Conservation (phyloP, 1,139 yeast genomes). For the Nakaseomyces bracarensis region DNA sequence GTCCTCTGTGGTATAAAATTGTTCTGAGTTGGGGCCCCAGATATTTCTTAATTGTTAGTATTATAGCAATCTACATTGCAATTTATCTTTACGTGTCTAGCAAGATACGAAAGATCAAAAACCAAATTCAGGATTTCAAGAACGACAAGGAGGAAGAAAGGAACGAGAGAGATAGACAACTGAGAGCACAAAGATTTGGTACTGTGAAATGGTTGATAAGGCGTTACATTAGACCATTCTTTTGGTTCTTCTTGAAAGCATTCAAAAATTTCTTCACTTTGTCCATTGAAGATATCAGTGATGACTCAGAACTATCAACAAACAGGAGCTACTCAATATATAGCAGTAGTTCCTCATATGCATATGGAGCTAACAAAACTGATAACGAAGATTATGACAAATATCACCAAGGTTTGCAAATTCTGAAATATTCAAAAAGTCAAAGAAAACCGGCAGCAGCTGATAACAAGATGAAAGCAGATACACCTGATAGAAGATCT, state of each 20-base stretch:
- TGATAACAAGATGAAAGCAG: neutral
- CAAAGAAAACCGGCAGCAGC: neutral
- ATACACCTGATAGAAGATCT: neutral
- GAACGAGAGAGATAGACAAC: conserved; percentile 13
- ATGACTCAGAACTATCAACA: conserved; percentile 13
- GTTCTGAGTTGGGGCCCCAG: conserved; percentile 81
- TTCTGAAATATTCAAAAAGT: conserved; percentile 1
- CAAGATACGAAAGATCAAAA: conserved; percentile 49
- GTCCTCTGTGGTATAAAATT: conserved; percentile 67
- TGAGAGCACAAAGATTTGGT: conserved; percentile 9
- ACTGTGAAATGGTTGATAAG: conserved; percentile 2
- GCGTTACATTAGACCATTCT: neutral
- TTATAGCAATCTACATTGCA: conserved; percentile 56
- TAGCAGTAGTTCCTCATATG: conserved; percentile 5
- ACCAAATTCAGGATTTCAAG: conserved; percentile 23
- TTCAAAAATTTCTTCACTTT: conserved; percentile 14
- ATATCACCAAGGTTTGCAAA: conserved; percentile 6
- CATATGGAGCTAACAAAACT: conserved; percentile 4
- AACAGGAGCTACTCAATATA: conserved; percentile 7
- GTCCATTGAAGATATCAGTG: conserved; percentile 14
- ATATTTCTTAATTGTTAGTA: conserved; percentile 54
- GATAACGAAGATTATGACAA: conserved; percentile 6
- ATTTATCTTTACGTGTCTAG: conserved; percentile 67
- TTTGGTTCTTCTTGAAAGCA: neutral
- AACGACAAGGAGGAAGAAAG: conserved; percentile 9